Base-by-base conservation (phyloP, 208 protist genomes). In the Leishmania amazonensis region DNA sequence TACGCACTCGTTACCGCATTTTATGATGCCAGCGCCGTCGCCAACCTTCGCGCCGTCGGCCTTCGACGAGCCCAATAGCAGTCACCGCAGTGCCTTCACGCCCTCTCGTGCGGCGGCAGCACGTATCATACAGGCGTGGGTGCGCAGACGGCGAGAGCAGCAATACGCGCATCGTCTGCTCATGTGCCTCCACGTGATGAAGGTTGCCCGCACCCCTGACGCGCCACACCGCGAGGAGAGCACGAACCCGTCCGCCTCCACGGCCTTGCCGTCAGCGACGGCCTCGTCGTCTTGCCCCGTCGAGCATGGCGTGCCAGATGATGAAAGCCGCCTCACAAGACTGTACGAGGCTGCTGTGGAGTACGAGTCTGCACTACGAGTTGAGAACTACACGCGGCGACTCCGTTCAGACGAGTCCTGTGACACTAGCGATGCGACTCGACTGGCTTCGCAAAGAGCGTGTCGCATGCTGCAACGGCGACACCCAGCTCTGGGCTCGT, bases 301-400 rank as follows among this genome's bases (percentile, higher is more conserved):
- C 70, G 24, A 35, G 47, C 15, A 5, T 42, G 3, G 28, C 11
- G 51, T 42, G 3, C 35, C 73, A 24, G 51, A 19, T 42, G 57
- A 45, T 1, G 75, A 78, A 31, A 21, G 57, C 15, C 38, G n/a
- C 54, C 49, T 67, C 38, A 17, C 35, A 58, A 24, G 38, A 21
- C 51, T 91, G 31, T 42, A 87, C 21, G 85, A 79, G 19, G 54
- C 84, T 3, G 83, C 68, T 0, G 40, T 74, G 8, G 60, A 28
- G 24, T 94, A 94, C 78, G 89, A 78, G 35, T 68, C 35, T 13
- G 77, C 76, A 11, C 79, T 93, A 38, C 77, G 75, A 5, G 19
- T 38, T 2, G 90, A 92, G 71, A 96, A 94, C 85, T 81, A 83
- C 67, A 89, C 83, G 40, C 84, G 89, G 11, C 75, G 35, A 31